A percentile compares a stretch with the other conserved stretches of the same genome.
Evolutionary conservation across 805 yeast species (phyloP).

Genomic region (Lachancea dasiensis): DNA sequence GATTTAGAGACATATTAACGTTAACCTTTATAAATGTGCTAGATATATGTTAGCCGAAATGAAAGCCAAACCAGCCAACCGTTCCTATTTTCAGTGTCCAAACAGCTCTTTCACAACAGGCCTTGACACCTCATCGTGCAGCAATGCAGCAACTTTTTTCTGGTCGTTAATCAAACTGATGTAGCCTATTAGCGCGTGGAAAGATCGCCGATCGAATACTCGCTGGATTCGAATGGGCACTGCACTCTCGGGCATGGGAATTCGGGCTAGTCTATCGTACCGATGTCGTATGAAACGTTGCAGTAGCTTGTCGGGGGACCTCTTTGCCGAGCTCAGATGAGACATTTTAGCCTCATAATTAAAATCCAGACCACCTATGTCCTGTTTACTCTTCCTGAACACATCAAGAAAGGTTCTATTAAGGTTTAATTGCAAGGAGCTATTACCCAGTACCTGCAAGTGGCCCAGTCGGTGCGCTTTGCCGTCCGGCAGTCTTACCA

Average conservation of each 20-base stretch:
- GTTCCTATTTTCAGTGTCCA: constrained; percentile 2
- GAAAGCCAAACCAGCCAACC: too few species aligned
- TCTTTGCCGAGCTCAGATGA: constrained; percentile 13
- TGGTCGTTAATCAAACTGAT: constrained; percentile 18
- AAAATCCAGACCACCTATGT: constrained; percentile 21
- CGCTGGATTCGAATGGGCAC: constrained; percentile 21
- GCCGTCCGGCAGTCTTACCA: constrained; percentile 12
- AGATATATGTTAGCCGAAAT: neutral
- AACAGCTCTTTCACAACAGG: constrained; percentile 8
- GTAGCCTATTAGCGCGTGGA: constrained; percentile 25
- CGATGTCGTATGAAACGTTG: constrained; percentile 11
- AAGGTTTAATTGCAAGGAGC: constrained; percentile 10
- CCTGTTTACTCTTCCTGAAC: constrained; percentile 16
- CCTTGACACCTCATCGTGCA: constrained; percentile 17
- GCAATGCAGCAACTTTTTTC: constrained; percentile 15
- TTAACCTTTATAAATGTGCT: neutral
- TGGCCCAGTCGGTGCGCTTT: constrained; percentile 9
- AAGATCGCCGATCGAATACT: constrained; percentile 14
- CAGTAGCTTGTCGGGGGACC: constrained; percentile 9
- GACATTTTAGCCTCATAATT: constrained; percentile 16
- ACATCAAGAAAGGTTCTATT: constrained; percentile 12
- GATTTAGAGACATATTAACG: neutral
- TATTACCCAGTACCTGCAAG: constrained; percentile 13
- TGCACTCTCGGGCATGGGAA: constrained; percentile 15
- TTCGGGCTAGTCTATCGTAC: constrained; percentile 13